Percentiles rank a stretch among this genome's conserved stretches.
Evolutionary conservation across 148 eudicot genomes (phyloP).

Genomic region (Beta vulgaris): DNA sequence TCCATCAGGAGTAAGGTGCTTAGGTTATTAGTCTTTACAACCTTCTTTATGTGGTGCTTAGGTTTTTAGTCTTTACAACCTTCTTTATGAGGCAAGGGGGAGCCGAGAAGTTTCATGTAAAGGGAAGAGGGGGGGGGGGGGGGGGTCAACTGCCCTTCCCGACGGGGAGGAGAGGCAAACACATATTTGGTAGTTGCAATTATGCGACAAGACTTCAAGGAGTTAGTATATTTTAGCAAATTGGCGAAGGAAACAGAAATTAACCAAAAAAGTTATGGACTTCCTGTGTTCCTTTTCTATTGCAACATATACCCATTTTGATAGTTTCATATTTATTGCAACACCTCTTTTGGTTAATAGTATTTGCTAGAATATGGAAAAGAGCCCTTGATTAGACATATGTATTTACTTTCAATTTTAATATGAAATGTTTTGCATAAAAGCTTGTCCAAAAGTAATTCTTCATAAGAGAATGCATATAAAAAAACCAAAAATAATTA

Average conservation of each 20-base stretch:
- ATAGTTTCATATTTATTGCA: no score
- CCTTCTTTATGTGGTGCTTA: background rate
- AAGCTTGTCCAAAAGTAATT: no score
- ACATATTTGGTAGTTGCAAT: background rate
- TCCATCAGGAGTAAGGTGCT: background rate
- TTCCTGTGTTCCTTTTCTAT: no score
- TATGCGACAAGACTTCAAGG: conserved; percentile 6
- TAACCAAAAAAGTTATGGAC: background rate
- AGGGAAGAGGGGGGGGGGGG: background rate
- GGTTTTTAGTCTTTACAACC: background rate
- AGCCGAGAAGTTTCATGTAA: no score
- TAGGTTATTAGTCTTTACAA: background rate
- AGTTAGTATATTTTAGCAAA: background rate
- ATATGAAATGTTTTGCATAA: no score
- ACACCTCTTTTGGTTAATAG: no score
- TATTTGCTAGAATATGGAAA: no score
- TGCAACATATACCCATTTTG: no score
- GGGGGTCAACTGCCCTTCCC: background rate
- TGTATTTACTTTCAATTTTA: no score
- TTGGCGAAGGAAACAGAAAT: background rate
- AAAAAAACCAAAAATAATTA: background rate
- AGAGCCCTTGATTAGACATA: no score
- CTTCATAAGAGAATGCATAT: background rate
- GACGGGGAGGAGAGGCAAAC: background rate
- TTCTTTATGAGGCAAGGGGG: background rate